Conservation (phyloP, 1,284 basidiomycete genomes). For the Xanthoconium separans region DNA sequence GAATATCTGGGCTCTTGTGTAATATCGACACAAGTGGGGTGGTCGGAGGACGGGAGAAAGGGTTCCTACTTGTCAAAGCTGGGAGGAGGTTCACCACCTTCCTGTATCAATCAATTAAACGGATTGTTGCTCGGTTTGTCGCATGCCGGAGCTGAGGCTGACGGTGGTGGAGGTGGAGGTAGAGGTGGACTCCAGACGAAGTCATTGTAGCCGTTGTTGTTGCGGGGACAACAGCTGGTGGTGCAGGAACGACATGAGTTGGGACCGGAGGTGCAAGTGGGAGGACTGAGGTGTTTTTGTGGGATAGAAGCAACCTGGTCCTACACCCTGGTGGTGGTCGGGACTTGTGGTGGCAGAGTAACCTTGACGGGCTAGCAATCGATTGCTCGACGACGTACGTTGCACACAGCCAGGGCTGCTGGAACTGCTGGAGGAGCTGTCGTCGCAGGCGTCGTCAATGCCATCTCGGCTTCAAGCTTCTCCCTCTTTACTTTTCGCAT, state of each 20-base stretch:
- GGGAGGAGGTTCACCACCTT: conserved; percentile 36
- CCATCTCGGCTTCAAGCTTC: conserved; percentile 68
- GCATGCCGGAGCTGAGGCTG: conserved; percentile 22
- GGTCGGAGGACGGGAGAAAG: conserved; percentile 54
- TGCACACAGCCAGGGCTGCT: conserved; percentile 32
- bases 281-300: conserved; percentile 14
- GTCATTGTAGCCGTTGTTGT: conserved; percentile 25
- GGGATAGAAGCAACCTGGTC: conserved; percentile 23
- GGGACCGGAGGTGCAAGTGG: conserved; percentile 24
- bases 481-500: conserved; percentile 67
- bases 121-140: conserved; percentile 60
- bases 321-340: conserved; percentile 37
- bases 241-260: conserved; percentile 34
- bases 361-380: conserved; percentile 52
- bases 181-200: conserved; percentile 33
- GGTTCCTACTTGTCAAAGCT: conserved; percentile 40
- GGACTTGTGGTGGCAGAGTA: conserved; percentile 32
- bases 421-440: conserved; percentile 38
- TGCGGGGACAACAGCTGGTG: conserved; percentile 28
- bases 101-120: conserved; percentile 62
- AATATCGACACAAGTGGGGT: conserved; percentile 37
- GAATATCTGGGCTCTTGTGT: conserved; percentile 41
- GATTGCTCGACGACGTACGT: too few relatives aligned
- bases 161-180: conserved; percentile 33
- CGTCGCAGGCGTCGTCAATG: conserved; percentile 39